Base-by-base conservation (phyloP, 139 green algal genomes). In the Ettlia oleoabundans region DNA sequence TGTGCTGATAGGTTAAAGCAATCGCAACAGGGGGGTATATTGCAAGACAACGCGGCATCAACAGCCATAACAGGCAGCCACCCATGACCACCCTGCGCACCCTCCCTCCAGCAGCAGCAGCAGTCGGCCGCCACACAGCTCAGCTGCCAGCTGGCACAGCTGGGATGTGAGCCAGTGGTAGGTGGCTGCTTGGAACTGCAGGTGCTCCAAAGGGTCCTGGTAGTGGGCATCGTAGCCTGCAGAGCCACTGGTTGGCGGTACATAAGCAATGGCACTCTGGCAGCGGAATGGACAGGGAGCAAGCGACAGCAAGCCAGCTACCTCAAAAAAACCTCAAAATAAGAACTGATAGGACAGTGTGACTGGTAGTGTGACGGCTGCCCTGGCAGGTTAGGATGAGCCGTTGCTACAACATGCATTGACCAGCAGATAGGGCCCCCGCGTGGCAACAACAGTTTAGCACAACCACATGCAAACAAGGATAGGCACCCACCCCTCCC, bases 161-260 rank as follows among this genome's bases (percentile, higher is more conserved):
- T 33, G 38, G 0, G 19, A 21, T 0, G 70, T 53, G 3, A 98
- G 78, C 79, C 81, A 88, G 85, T 97, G 88, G 83, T 95, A 98
- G 24, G 92, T 96, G 30, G 38, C 69, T 2, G 87, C 92, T 38
- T 84, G 84, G n/a, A 96, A 91, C 77, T 97, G 91, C 37, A 97
- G 84, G 22, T 82, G 80, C n/a, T 94, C 96, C 33, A 98, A 85
- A 4, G 96, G 94, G 78, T 98, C 96, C 24, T 79, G 26, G 84
- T 87, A 95, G 62, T 98, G 96, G 1, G 93, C 93, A 78, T 98
- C 96, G 82, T 95, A 98, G 19, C 94, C 93, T 85, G 91, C 87
- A 15, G 55, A 28, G 21, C 55, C 18, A 22, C n/a, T n/a, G n/a
- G n/a, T n/a, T n/a, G n/a, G n/a, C n/a, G n/a, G n/a, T n/a, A n/a